Base-by-base conservation (phyloP, 2,329 filamentous ascomycete genomes). In the Dactylella cylindrospora region DNA sequence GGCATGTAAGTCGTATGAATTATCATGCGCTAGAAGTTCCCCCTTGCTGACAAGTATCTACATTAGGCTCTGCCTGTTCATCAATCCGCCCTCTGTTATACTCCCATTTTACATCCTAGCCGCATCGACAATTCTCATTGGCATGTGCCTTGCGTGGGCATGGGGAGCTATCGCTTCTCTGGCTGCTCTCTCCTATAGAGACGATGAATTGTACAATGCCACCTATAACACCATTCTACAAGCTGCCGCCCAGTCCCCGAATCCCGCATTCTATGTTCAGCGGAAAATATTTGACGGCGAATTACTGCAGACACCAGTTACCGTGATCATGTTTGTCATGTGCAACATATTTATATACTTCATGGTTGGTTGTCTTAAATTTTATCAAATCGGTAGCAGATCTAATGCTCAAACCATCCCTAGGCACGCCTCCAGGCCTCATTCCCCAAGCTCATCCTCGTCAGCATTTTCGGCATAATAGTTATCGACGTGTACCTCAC, bases 101-200 rank as follows among this genome's bases (percentile, higher is more conserved):
- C 66, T 79, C 1, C 74, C 76, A 28, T 68, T 79, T 31, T 76
- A 76, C 55, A 64, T 79, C 1, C 69, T 79, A 4, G 74, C 69
- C 7, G 68, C 72, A 0, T 28, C 76, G 0, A 74, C 77, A 0
- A 68, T 79, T 3, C 68, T 78, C 2, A 9, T 78, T 1, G 77
- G 77, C 13, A 76, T 78, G 67, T 74, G 71, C 25, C 66, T 77
- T 0, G 76, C 73, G 3, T 79, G 77, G 76, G 76, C 71, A 3
- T 79, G 77, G 77, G 77, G 77, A 2, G 70, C 77, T 1, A 69
- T 78, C 38, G 70, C 73, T 0, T 78, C 77, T 76, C 76, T 77
- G 57, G 76, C 76, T 1, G 77, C 76, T 2, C 59, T 73, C 6
- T 75, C 76, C 1, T 72, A 73, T 1, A 70, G 77, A 10, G 71